Evolutionary conservation across 2,329 filamentous ascomycete species (phyloP).

Genomic region (Mollisiaceae sp.): DNA sequence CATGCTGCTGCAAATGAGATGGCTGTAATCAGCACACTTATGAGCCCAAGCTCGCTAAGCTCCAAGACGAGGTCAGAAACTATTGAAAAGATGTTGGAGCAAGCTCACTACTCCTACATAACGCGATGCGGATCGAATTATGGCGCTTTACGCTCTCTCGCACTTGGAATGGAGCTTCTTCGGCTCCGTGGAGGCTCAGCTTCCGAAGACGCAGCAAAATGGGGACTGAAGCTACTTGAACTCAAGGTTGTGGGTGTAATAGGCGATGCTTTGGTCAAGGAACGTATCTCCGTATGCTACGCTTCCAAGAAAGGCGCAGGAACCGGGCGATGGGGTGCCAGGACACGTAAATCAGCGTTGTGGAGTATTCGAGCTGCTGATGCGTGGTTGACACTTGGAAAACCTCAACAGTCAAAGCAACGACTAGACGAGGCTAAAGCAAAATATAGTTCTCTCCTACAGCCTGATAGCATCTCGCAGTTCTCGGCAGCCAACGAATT

Average conservation of each 20-base stretch:
- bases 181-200: slow-evolving; percentile 79
- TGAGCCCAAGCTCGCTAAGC: slow-evolving; percentile 73
- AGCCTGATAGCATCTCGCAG: slow-evolving; percentile 56
- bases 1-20: slow-evolving; percentile 96
- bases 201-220: slow-evolving; percentile 84
- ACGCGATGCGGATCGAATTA: slow-evolving; percentile 82
- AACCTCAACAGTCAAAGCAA: slow-evolving; percentile 77
- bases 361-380: slow-evolving; percentile 88
- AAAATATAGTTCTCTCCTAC: slow-evolving; percentile 57
- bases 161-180: slow-evolving; percentile 80
- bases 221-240: slow-evolving; percentile 82
- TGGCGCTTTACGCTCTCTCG: slow-evolving; percentile 77
- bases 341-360: slow-evolving; percentile 83
- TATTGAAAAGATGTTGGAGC: slow-evolving; percentile 86
- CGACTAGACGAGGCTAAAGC: slow-evolving; percentile 73
- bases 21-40: slow-evolving; percentile 82
- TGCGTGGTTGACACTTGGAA: slow-evolving; percentile 78
- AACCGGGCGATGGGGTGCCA: slow-evolving; percentile 69
- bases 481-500: slow-evolving; percentile 59
- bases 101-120: slow-evolving; percentile 89
- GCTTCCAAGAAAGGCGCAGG: slow-evolving; percentile 72
- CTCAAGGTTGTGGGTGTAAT: slow-evolving; percentile 74
- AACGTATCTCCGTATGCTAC: slow-evolving; percentile 86
- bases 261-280: slow-evolving; percentile 82
- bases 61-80: slow-evolving; percentile 81